These are phyloP conservation scores for Suillus fuscotomentosus DNA, from an alignment of 768 basidiomycete species.

Conservation along the genomic window DNA sequence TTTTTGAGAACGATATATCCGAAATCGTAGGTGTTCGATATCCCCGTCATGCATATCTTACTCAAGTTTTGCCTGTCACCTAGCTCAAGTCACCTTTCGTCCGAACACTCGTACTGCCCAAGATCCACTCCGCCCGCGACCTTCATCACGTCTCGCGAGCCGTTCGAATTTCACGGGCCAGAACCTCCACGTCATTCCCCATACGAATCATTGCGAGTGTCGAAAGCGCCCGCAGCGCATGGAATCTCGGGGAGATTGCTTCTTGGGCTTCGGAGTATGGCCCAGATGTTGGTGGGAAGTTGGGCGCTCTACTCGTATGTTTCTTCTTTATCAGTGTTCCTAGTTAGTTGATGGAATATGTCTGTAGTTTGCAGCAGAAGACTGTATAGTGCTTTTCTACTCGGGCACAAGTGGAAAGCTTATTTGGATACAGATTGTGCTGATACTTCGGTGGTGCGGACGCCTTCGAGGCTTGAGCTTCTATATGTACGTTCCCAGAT, in stretches of 20 bases:
- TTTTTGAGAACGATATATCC: slow-evolving; percentile 62
- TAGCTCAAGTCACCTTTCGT: slow-evolving; percentile 50
- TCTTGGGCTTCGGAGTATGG: slow-evolving; percentile 56
- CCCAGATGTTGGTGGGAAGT: slow-evolving; percentile 43
- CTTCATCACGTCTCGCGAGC: slow-evolving; percentile 56
- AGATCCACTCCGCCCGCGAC: slow-evolving; percentile 71
- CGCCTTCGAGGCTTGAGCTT: slow-evolving; percentile 71
- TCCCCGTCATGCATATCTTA: background rate
- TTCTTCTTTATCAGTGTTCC: background rate
- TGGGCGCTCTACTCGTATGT: slow-evolving; percentile 69
- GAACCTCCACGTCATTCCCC: slow-evolving; percentile 31
- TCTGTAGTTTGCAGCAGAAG: slow-evolving; percentile 90
- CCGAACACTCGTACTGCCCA: slow-evolving; percentile 77
- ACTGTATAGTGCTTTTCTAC: slow-evolving; percentile 53
- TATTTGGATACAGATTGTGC: slow-evolving; percentile 69
- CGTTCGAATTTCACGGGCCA: slow-evolving; percentile 18
- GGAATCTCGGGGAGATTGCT: slow-evolving; percentile 70
- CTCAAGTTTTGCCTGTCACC: background rate
- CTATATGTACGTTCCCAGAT: slow-evolving; percentile 82
- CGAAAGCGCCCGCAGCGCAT: slow-evolving; percentile 76
- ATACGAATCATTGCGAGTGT: slow-evolving; percentile 76
- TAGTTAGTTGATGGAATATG: background rate
- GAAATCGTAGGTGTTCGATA: slow-evolving; percentile 46
- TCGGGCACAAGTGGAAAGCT: slow-evolving; percentile 8
- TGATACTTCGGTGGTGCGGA: slow-evolving; percentile 79